Conservation (phyloP, 176 grass and related monocot genomes). For the Aegilops longissima region DNA sequence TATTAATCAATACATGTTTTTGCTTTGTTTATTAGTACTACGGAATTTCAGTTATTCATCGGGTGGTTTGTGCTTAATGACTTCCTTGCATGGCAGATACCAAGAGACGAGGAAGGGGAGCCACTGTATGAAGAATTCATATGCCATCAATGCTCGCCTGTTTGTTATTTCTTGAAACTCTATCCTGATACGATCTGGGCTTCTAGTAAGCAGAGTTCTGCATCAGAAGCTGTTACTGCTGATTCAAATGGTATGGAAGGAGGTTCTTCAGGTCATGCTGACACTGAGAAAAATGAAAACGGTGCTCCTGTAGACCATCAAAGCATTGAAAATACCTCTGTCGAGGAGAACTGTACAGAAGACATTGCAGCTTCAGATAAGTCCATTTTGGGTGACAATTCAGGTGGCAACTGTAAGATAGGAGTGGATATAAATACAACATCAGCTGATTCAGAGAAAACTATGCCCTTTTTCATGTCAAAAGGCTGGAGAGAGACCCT, state of each 20-base stretch:
- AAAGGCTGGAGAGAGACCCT: conserved; percentile 87
- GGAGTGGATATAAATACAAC: conserved; percentile 59
- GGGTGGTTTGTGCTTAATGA: not conserved
- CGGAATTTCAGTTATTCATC: not conserved
- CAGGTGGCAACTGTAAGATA: conserved; percentile 55
- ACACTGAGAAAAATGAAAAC: conserved; percentile 38
- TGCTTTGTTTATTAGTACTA: not conserved
- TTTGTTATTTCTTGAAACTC: conserved; percentile 81
- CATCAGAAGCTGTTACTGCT: conserved; percentile 26
- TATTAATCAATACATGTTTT: not conserved
- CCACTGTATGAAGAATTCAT: conserved; percentile 88
- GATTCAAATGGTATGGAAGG: conserved; percentile 40
- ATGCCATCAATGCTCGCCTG: conserved; percentile 75
- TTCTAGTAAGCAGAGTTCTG: conserved; percentile 43
- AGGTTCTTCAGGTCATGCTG: conserved; percentile 28
- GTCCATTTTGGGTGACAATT: conserved; percentile 34
- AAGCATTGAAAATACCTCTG: conserved; percentile 23
- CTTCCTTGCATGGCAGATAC: conserved; percentile 54
- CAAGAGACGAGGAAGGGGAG: conserved; percentile 89
- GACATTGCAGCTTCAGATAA: conserved; percentile 28
- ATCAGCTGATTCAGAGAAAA: conserved; percentile 42
- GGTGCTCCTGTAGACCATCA: conserved; percentile 22
- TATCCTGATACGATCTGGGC: conserved; percentile 66
- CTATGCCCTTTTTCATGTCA: conserved; percentile 67
- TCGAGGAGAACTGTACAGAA: conserved; percentile 9